Evolutionary conservation across 2,329 filamentous ascomycete genomes (phyloP).

Genomic region (Pseudofabraea citricarpa): DNA sequence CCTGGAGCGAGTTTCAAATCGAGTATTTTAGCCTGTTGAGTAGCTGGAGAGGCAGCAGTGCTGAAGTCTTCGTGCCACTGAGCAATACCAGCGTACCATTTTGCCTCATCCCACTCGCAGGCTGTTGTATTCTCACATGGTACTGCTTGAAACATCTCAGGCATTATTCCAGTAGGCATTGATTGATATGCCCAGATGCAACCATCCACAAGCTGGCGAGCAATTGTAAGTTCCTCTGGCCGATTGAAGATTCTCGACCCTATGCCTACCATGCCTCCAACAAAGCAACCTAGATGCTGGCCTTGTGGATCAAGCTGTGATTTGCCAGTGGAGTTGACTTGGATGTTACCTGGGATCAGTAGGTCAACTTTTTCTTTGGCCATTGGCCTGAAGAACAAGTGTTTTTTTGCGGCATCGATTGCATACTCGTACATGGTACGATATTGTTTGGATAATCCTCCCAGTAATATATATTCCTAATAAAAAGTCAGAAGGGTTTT

Average conservation of each 20-base stretch:
- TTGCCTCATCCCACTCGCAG: slow-evolving; percentile 34
- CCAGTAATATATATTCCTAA: slow-evolving; percentile 58
- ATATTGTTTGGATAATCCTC: slow-evolving; percentile 46
- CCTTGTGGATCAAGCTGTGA: slow-evolving; percentile 20
- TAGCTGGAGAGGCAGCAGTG: not conserved
- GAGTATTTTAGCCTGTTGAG: not conserved
- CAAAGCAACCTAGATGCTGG: slow-evolving; percentile 66
- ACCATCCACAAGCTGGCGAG: slow-evolving; percentile 51
- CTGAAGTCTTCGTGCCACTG: not conserved
- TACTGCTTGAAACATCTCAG: slow-evolving; percentile 43
- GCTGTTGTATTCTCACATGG: slow-evolving; percentile 6
- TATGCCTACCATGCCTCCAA: slow-evolving; percentile 63
- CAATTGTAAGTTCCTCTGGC: slow-evolving; percentile 47
- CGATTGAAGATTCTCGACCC: slow-evolving; percentile 54
- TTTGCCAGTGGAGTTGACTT: slow-evolving; percentile 12
- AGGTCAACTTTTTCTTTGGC: slow-evolving; percentile 37
- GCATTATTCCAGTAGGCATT: slow-evolving; percentile 54
- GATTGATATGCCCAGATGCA: slow-evolving; percentile 56
- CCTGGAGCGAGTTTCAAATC: not conserved
- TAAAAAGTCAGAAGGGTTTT: not conserved
- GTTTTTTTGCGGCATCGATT: slow-evolving; percentile 37
- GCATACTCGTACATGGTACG: slow-evolving; percentile 35
- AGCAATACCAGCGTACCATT: slow-evolving; percentile 35
- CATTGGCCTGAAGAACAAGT: slow-evolving; percentile 37
- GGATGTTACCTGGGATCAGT: slow-evolving; percentile 41